Percentiles rank a stretch among this genome's conserved stretches.
phyloP scores from a whole-genome alignment of 1,139 yeast genomes.

The Diutina sp. region DNA sequence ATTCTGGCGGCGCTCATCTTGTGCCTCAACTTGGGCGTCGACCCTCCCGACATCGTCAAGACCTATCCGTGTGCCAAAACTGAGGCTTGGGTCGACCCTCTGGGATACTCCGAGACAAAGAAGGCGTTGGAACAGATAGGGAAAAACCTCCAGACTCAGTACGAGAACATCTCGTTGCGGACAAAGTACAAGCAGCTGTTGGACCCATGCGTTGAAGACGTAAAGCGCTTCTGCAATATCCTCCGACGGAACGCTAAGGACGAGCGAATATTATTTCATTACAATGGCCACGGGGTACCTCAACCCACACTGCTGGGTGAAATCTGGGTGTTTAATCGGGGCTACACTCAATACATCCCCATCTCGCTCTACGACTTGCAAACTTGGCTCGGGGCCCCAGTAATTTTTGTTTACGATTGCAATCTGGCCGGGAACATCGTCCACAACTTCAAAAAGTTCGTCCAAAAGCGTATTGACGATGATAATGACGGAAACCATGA shows the following conservation, averaged over 20 bases:
- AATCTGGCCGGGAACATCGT: slow-evolving; percentile 92
- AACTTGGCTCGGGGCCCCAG: slow-evolving; percentile 97
- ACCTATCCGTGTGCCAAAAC: slow-evolving; percentile 89
- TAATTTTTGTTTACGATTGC: slow-evolving; percentile 89
- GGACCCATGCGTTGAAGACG: slow-evolving; percentile 94
- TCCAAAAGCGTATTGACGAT: slow-evolving; percentile 81
- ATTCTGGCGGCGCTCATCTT: slow-evolving; percentile 88
- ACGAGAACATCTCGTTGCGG: slow-evolving; percentile 76
- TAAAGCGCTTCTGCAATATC: slow-evolving; percentile 82
- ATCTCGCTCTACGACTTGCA: slow-evolving; percentile 87
- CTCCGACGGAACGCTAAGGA: slow-evolving; percentile 86
- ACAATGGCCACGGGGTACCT: slow-evolving; percentile 98
- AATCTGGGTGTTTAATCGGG: slow-evolving; percentile 95
- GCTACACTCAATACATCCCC: slow-evolving; percentile 95
- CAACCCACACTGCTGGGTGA: slow-evolving; percentile 97
- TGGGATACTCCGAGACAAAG: slow-evolving; percentile 71
- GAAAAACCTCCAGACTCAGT: slow-evolving; percentile 74
- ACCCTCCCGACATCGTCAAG: slow-evolving; percentile 92
- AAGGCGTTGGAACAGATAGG: slow-evolving; percentile 91
- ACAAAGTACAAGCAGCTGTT: slow-evolving; percentile 83
- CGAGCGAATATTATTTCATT: slow-evolving; percentile 80
- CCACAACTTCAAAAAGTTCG: slow-evolving; percentile 78
- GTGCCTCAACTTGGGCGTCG: slow-evolving; percentile 88
- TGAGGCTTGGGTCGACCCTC: slow-evolving; percentile 93
- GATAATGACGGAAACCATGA: slow-evolving; percentile 70